A percentile compares a stretch with the other conserved stretches of the same genome.
These are phyloP conservation scores for Suhomyces faveliae DNA, from an alignment of 805 yeast species.

Conservation along the genomic window DNA sequence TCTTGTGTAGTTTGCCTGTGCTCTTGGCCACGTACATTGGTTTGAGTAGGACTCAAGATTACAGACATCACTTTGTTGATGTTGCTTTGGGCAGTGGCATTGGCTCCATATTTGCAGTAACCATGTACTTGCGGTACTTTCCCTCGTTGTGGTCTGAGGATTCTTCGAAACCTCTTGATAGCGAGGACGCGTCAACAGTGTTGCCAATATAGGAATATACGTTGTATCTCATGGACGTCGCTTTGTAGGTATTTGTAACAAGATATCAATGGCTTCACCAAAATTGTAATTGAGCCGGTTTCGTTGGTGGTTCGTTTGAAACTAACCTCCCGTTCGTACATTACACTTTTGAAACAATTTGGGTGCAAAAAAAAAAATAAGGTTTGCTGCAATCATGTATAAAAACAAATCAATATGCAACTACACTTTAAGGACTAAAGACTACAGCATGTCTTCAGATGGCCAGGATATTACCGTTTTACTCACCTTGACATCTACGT, in stretches of 20 bases:
- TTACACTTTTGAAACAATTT: not conserved
- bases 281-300: no score
- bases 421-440: not conserved
- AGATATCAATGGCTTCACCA: no score
- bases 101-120: slow-evolving; percentile 22
- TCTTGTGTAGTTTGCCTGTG: slow-evolving; percentile 19
- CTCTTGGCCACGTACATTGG: slow-evolving; percentile 32
- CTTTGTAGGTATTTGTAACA: not conserved
- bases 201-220: slow-evolving; percentile 5
- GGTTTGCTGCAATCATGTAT: not conserved
- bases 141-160: slow-evolving; percentile 9
- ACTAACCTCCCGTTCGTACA: not conserved
- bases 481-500: slow-evolving; percentile 13
- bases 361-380: slow-evolving; percentile 6
- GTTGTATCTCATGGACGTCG: not conserved
- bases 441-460: not conserved
- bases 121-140: slow-evolving; percentile 11
- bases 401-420: not conserved
- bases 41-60: slow-evolving; percentile 33
- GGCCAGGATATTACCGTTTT: slow-evolving; percentile 8
- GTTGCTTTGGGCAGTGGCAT: slow-evolving; percentile 27
- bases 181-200: slow-evolving; percentile 2
- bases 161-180: slow-evolving; percentile 6
- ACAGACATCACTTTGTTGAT: slow-evolving; percentile 37
- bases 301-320: no score